These are phyloP conservation scores for Phytophthora sansomeana DNA, from an alignment of 352 stramenopile species.

Conservation along the genomic window DNA sequence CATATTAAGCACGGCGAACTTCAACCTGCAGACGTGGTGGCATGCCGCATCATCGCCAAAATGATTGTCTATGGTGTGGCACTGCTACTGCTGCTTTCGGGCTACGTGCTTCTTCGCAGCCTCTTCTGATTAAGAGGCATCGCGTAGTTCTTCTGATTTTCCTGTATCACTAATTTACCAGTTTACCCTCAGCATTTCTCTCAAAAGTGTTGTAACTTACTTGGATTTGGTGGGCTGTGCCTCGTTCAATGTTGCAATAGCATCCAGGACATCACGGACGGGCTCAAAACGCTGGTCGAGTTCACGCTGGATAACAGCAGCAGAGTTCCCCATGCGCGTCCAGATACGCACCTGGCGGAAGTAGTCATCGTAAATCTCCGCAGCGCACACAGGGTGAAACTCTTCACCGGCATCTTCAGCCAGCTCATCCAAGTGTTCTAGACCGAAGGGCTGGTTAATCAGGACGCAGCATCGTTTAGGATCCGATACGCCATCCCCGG, in stretches of 20 bases:
- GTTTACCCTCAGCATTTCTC: too few species aligned
- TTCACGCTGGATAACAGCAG: conserved; percentile 58
- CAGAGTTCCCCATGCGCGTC: conserved; percentile 71
- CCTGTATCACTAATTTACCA: conserved; percentile 20
- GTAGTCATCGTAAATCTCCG: conserved; percentile 77
- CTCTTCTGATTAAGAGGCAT: conserved; percentile 31
- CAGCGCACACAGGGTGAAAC: conserved; percentile 70
- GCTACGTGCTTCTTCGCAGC: conserved; percentile 36
- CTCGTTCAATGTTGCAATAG: conserved; percentile 43
- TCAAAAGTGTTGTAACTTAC: not conserved
- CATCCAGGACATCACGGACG: conserved; percentile 47
- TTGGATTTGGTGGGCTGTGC: not conserved
- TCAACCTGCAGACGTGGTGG: conserved; percentile 48
- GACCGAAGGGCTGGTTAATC: conserved; percentile 67
- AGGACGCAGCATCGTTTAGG: conserved; percentile 64
- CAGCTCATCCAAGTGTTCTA: conserved; percentile 66
- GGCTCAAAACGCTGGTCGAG: conserved; percentile 61
- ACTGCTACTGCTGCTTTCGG: conserved; percentile 45
- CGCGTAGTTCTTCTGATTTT: conserved; percentile 1
- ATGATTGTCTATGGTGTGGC: conserved; percentile 55
- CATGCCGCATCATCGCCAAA: conserved; percentile 54
- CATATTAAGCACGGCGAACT: conserved; percentile 49
- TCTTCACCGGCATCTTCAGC: conserved; percentile 56
- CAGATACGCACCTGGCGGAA: conserved; percentile 77
- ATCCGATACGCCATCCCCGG: conserved; percentile 48